A percentile compares a stretch with the other conserved stretches of the same genome.
phyloP scores from a whole-genome alignment of 257 asterid genomes.

The Craterostigma plantagineum region DNA sequence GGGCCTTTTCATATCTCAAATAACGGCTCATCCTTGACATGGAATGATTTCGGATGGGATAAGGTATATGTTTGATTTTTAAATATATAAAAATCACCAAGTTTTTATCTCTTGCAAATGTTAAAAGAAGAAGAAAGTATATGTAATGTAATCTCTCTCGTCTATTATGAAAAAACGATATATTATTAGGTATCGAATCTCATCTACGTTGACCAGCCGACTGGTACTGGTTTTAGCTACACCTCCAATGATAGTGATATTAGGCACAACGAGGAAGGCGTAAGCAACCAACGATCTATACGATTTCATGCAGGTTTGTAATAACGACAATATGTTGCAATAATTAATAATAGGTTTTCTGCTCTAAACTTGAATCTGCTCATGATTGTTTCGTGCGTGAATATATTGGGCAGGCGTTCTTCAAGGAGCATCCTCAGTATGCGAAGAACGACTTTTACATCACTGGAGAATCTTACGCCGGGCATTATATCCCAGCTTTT shows the following conservation, averaged over 20 bases:
- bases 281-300: slow-evolving; percentile 37
- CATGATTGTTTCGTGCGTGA: no score
- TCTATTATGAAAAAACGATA: background rate
- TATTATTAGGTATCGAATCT: slow-evolving; percentile 40
- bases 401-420: background rate
- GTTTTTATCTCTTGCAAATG: background rate
- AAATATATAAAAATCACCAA: no score
- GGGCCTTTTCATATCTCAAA: slow-evolving; percentile 29
- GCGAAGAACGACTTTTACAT: slow-evolving; percentile 27
- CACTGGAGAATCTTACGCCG: slow-evolving; percentile 50
- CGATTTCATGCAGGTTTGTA: slow-evolving; percentile 25
- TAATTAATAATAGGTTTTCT: no score
- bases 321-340: background rate
- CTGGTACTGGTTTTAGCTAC: slow-evolving; percentile 50
- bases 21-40: slow-evolving; percentile 25
- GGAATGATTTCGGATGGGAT: slow-evolving; percentile 50
- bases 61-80: no score
- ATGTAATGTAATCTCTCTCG: background rate
- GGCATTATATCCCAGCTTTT: slow-evolving; percentile 42
- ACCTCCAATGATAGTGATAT: slow-evolving; percentile 24
- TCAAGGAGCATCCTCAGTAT: slow-evolving; percentile 15
- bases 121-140: background rate
- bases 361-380: no score
- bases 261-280: slow-evolving; percentile 33
- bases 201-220: slow-evolving; percentile 41